Conservation (phyloP, 2,329 filamentous ascomycete species). For the Cladosporium colombiae region DNA sequence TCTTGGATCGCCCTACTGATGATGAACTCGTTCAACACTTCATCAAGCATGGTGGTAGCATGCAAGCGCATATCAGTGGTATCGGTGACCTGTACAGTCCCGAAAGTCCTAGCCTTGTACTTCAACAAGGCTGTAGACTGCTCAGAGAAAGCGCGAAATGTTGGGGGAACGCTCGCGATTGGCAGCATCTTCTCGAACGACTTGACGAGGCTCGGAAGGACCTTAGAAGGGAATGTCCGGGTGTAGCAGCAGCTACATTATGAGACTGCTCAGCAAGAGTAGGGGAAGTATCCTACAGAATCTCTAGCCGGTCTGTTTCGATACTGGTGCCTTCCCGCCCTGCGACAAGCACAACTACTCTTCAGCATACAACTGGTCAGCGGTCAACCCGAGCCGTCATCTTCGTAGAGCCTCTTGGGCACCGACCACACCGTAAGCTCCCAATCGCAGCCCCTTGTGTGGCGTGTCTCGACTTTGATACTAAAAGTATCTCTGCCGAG, state of each 20-base stretch:
- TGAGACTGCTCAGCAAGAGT: no score
- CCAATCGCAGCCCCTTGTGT: conserved; percentile 15
- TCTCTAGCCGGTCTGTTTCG: no score
- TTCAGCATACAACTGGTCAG: background rate
- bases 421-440: conserved; percentile 12
- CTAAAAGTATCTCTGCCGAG: conserved; percentile 15
- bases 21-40: conserved; percentile 61
- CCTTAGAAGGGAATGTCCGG: background rate
- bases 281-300: no score
- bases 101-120: background rate
- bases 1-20: conserved; percentile 57
- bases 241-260: background rate
- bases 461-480: conserved; percentile 17
- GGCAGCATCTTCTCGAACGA: conserved; percentile 5
- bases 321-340: background rate
- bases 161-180: conserved; percentile 1
- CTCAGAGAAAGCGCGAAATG: background rate
- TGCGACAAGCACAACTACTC: background rate
- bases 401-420: background rate
- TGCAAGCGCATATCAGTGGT: conserved; percentile 54
- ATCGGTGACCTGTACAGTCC: conserved; percentile 53
- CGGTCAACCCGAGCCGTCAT: background rate
- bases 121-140: conserved; percentile 21
- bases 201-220: background rate
- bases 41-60: conserved; percentile 51